Evolutionary conservation across 2,329 filamentous ascomycete species (phyloP), one percentile per base, ranked within the genome.

Genomic region (Eutypa lata): DNA sequence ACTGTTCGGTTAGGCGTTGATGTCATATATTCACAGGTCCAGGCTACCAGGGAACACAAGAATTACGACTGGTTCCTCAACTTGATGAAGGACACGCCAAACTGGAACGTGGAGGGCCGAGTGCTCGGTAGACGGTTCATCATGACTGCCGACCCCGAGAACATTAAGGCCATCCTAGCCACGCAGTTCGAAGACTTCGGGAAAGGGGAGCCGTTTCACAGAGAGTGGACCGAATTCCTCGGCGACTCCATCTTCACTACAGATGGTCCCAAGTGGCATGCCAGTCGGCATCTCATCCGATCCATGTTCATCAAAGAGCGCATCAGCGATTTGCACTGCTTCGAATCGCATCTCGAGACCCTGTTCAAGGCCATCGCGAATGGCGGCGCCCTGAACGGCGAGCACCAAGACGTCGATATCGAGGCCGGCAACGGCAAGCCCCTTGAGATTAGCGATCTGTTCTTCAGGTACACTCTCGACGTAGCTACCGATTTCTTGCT

Each of bases 241-340:
- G 89, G 88, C 22, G 81, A 90, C 62, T 83, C 83, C 71, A 90
- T 90, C 75, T 91, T 90, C 70, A 86, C 86, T 7, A 95, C 90
- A 0, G 92, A 97, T 66, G 87, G 88, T 13, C 76, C 84, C 24
- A 73, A 79, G 49, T 96, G 92, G 92, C 89, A 93, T 60, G 79
- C 81, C 52, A 91, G 87, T 49, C 81, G 92, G n/a, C 85, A 90
- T 58, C 77, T 96, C 54, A 85, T 97, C 57, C 81, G 91, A 2
- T 91, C 92, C 0, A 90, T 95, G 65, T 96, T 96, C 70, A 85
- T 91, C 64, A 88, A 88, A 62, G 89, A 95, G 64, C 88, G 91
- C 19, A 83, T 96, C 35, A 88, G 87, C 57, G 90, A 96, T 68
- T 73, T 96, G 55, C 80, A 90, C 49, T 85, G 87, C 54, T 92